These are phyloP conservation scores for Ophiocordyceps australis DNA, from an alignment of 2,329 filamentous ascomycete species.

Conservation along the genomic window DNA sequence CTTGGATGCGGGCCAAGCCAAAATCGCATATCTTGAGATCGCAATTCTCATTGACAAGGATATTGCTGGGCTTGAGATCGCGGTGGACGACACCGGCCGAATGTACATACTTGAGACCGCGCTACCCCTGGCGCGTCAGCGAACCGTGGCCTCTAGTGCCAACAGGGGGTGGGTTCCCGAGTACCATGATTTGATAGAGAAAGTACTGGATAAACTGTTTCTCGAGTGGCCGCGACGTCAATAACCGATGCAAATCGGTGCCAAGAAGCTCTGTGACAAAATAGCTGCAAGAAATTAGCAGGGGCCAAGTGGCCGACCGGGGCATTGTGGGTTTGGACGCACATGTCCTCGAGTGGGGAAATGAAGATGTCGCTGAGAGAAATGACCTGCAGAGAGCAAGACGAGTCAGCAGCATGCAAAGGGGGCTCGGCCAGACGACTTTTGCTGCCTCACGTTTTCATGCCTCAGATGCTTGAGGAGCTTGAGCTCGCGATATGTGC, in stretches of 20 bases:
- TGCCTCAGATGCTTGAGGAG: conserved; percentile 97
- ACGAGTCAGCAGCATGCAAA: too few relatives aligned
- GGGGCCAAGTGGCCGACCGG: conserved; percentile 44
- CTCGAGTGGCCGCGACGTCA: conserved; percentile 93
- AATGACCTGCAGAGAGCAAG: too few relatives aligned
- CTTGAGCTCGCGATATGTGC: conserved; percentile 98
- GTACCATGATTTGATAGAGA: conserved; percentile 99
- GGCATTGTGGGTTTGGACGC: conserved; percentile 96
- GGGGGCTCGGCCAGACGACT: too few relatives aligned
- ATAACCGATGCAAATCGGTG: conserved; percentile 98
- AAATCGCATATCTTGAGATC: conserved; percentile 99
- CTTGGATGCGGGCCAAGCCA: conserved; percentile 83
- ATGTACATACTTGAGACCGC: conserved; percentile 97
- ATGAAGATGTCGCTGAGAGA: conserved; percentile 99
- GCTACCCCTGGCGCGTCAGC: too few relatives aligned
- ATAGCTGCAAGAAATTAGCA: conserved; percentile 24
- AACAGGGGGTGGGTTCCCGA: too few relatives aligned
- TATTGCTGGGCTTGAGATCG: conserved; percentile 92
- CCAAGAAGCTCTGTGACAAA: conserved; percentile 99
- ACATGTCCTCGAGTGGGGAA: conserved; percentile 85
- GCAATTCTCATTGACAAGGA: conserved; percentile 95
- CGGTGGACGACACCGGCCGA: conserved; percentile 95
- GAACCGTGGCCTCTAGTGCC: too few relatives aligned
- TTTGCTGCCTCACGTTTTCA: too few relatives aligned
- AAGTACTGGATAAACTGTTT: conserved; percentile 99